Percentiles rank a stretch among this genome's conserved stretches.
phyloP scores from a whole-genome alignment of 164 flowering plant genomes.

The Stephania japonica region DNA sequence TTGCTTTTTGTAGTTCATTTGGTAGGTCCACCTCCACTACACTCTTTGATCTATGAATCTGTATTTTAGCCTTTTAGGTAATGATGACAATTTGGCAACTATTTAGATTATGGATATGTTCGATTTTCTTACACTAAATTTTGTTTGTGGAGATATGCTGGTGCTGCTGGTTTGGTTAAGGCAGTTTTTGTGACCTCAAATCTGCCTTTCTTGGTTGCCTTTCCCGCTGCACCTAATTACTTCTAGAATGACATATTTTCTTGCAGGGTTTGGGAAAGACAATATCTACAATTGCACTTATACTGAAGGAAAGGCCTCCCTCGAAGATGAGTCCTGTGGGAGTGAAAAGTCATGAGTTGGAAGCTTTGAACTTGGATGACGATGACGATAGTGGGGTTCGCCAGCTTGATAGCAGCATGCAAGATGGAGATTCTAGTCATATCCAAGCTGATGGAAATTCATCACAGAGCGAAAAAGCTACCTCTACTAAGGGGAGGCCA shows the following conservation, averaged over 20 bases:
- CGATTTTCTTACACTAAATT: neutral
- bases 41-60: no score
- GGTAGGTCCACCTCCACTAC: no score
- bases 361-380: conserved; percentile 66
- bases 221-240: neutral
- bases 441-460: conserved; percentile 10
- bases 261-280: conserved; percentile 91
- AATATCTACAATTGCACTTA: conserved; percentile 83
- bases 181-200: neutral
- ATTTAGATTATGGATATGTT: no score
- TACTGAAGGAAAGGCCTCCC: conserved; percentile 78
- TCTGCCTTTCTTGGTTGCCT: neutral
- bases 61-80: no score
- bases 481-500: conserved; percentile 55
- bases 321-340: conserved; percentile 18
- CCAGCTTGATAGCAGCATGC: conserved; percentile 21
- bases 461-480: conserved; percentile 12
- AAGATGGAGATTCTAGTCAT: conserved; percentile 17
- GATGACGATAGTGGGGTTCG: conserved; percentile 41
- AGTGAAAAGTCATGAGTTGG: conserved; percentile 26
- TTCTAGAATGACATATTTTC: conserved; percentile 5
- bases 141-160: neutral
- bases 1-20: no score
- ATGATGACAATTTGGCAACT: no score
- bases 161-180: neutral